Conservation (phyloP, 192 early-diverging fungal species). For the Coemansia sp. region DNA sequence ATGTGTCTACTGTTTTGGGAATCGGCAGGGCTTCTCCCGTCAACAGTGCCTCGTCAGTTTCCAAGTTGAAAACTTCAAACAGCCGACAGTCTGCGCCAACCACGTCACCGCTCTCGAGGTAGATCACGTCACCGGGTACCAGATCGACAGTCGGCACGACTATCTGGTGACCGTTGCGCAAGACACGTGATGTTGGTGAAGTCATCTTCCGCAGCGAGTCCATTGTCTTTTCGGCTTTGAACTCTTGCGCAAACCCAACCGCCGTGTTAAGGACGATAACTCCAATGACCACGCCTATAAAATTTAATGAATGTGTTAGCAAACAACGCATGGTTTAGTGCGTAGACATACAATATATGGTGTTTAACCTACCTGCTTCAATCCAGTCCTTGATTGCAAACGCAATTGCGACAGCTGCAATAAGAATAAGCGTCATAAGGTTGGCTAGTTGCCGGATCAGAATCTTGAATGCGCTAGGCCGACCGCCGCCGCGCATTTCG, state of each 20-base stretch:
- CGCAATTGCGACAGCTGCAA: constrained; percentile 63
- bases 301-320: constrained; percentile 2
- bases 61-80: constrained; percentile 79
- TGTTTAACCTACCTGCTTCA: constrained; percentile 52
- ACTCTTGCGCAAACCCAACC: constrained; percentile 96
- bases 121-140: constrained; percentile 88
- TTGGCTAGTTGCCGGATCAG: constrained; percentile 65
- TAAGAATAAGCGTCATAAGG: constrained; percentile 61
- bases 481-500: constrained; percentile 65
- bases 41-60: constrained; percentile 87
- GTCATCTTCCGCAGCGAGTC: constrained; percentile 87
- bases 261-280: constrained; percentile 84
- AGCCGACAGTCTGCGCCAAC: constrained; percentile 90
- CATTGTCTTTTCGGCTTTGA: constrained; percentile 90
- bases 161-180: constrained; percentile 75
- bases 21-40: constrained; percentile 89
- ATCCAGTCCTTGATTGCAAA: constrained; percentile 67
- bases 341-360: neutral
- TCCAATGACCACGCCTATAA: constrained; percentile 68
- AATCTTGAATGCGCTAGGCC: constrained; percentile 62
- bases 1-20: constrained; percentile 64
- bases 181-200: constrained; percentile 81
- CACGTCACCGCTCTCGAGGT: constrained; percentile 91
- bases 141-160: constrained; percentile 73
- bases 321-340: neutral